phyloP scores from a whole-genome alignment of 768 basidiomycete species.

The Pleurotus giganteus region DNA sequence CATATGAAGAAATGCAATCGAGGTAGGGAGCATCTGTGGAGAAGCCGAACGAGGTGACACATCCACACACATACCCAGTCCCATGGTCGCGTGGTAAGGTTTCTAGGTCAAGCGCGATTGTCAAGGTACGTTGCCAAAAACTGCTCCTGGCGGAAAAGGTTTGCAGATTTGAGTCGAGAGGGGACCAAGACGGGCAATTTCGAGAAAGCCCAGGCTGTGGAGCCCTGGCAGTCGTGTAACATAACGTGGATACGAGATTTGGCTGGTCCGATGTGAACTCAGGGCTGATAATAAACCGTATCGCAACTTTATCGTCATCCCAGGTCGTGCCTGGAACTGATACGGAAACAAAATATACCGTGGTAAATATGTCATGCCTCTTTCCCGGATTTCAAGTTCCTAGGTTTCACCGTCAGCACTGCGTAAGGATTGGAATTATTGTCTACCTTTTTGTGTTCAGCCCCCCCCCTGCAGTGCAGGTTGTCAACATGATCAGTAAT shows the following conservation, averaged over 20 bases:
- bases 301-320: conserved; percentile 8
- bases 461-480: background rate
- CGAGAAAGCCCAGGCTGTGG: background rate
- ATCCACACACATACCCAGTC: no score
- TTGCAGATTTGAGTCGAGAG: background rate
- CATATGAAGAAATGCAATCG: conserved; percentile 16
- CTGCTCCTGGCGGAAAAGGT: background rate
- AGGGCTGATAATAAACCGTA: conserved; percentile 3
- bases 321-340: conserved; percentile 1
- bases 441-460: background rate
- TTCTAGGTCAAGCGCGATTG: conserved; percentile 23
- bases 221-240: background rate
- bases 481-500: background rate
- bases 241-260: conserved; percentile 6
- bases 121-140: conserved; percentile 27
- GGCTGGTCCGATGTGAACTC: background rate
- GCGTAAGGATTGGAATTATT: background rate
- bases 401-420: no score
- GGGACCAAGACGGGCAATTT: conserved; percentile 2
- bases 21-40: conserved; percentile 12
- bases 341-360: background rate
- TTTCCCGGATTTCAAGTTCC: no score
- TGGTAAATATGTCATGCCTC: background rate
- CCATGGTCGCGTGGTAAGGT: conserved; percentile 34
- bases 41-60: conserved; percentile 12